Conservation (phyloP, 2,329 filamentous ascomycete species). For the Calonectria pteridis region DNA sequence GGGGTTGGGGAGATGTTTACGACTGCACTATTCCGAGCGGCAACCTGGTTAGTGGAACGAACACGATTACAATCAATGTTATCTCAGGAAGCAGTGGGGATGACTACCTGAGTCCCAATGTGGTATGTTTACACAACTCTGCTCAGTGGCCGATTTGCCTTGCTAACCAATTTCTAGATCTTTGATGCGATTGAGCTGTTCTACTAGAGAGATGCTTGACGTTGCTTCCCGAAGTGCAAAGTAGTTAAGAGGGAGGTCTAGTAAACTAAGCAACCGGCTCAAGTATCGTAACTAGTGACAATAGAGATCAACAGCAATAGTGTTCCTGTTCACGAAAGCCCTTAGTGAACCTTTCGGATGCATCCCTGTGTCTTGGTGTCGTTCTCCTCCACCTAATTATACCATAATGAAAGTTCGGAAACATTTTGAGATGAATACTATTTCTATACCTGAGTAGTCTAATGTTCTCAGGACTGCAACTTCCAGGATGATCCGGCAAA, state of each 20-base stretch:
- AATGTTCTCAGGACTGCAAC: neutral
- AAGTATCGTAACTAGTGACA: neutral
- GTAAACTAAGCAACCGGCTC: neutral
- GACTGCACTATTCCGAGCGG: constrained; percentile 14
- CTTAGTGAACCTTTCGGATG: neutral
- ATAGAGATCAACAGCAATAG: neutral
- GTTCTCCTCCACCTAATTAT: neutral
- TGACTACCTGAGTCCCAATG: neutral
- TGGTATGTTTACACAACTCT: neutral
- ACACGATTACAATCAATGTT: constrained; percentile 12
- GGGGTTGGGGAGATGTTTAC: constrained; percentile 12
- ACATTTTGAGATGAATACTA: neutral
- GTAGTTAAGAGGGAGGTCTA: neutral
- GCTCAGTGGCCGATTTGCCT: neutral
- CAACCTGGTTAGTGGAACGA: constrained; percentile 3
- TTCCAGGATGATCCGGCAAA: neutral
- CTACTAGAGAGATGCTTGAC: neutral
- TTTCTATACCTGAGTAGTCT: neutral
- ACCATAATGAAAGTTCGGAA: neutral
- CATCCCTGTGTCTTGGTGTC: neutral
- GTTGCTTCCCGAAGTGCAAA: neutral
- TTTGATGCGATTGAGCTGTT: neutral
- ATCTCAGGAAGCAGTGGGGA: constrained; percentile 7
- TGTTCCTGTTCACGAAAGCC: neutral
- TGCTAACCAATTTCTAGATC: neutral